Percentiles rank a stretch among this genome's conserved stretches.
Evolutionary conservation across 169 alveolate species (phyloP).

Genomic region (Eimeria nieschulzi): DNA sequence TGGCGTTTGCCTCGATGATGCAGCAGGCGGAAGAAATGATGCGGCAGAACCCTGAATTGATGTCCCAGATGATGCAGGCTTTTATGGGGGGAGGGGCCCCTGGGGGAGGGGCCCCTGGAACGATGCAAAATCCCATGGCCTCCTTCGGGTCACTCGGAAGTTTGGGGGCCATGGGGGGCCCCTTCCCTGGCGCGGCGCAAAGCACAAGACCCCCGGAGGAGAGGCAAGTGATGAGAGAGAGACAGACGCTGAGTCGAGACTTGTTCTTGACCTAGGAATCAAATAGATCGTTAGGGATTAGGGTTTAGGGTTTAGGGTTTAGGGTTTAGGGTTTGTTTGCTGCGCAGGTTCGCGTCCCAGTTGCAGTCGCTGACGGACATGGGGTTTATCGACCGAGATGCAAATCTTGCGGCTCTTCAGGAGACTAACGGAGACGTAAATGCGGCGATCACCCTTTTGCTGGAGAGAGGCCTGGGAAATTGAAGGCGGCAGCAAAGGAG

Average conservation of each 20-base stretch:
- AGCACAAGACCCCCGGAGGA: slow-evolving; percentile 71
- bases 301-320: neutral
- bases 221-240: neutral
- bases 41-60: slow-evolving; percentile 42
- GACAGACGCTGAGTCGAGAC: neutral
- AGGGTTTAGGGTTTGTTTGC: neutral
- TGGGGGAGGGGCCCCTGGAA: slow-evolving; percentile 44
- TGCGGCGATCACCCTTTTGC: slow-evolving; percentile 93
- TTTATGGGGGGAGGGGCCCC: slow-evolving; percentile 32
- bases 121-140: neutral
- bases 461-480: slow-evolving; percentile 87
- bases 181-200: neutral
- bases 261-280: neutral
- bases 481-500: neutral
- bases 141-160: neutral
- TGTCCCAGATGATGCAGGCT: slow-evolving; percentile 51
- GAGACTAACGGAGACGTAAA: slow-evolving; percentile 95
- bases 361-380: slow-evolving; percentile 92
- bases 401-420: slow-evolving; percentile 91
- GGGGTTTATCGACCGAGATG: slow-evolving; percentile 95
- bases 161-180: slow-evolving; percentile 47
- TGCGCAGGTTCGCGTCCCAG: slow-evolving; percentile 87
- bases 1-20: slow-evolving; percentile 29
- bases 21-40: slow-evolving; percentile 61
- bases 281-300: neutral